Conservation (phyloP, 1,139 yeast species). For the Kurtzmaniella quercitrusa region DNA sequence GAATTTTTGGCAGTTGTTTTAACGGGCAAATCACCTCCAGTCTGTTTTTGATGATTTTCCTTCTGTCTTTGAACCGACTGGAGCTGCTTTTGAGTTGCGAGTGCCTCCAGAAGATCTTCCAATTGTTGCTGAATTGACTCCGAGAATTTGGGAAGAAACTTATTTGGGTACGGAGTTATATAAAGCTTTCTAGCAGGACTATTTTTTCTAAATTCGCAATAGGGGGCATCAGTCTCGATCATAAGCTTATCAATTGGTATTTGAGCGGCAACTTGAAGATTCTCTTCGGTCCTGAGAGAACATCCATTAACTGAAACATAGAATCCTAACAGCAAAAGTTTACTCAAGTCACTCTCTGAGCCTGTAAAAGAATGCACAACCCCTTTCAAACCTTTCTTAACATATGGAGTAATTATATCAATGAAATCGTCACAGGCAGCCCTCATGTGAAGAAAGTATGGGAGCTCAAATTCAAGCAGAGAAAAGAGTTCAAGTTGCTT, state of each 20-base stretch:
- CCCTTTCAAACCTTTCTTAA: slow-evolving; percentile 45
- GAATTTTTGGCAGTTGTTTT: slow-evolving; percentile 3
- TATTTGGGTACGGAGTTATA: slow-evolving; percentile 52
- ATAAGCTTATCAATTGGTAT: slow-evolving; percentile 69
- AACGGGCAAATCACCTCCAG: background rate
- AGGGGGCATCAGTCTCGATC: slow-evolving; percentile 96
- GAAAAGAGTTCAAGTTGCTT: slow-evolving; percentile 66
- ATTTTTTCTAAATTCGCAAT: slow-evolving; percentile 85
- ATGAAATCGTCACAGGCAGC: slow-evolving; percentile 82
- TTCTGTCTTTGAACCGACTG: slow-evolving; percentile 6
- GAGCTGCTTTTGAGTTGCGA: slow-evolving; percentile 3
- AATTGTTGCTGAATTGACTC: slow-evolving; percentile 12
- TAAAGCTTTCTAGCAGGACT: slow-evolving; percentile 71
- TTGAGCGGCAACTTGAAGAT: slow-evolving; percentile 56
- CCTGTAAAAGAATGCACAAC: slow-evolving; percentile 97
- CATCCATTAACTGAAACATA: slow-evolving; percentile 90
- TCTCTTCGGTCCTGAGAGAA: slow-evolving; percentile 75
- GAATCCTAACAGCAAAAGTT: slow-evolving; percentile 55
- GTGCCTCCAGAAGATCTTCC: slow-evolving; percentile 8
- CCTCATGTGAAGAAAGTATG: slow-evolving; percentile 87
- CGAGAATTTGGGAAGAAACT: slow-evolving; percentile 42
- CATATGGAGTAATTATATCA: slow-evolving; percentile 51
- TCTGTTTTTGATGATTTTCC: slow-evolving; percentile 2
- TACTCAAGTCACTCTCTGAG: slow-evolving; percentile 52
- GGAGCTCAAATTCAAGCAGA: slow-evolving; percentile 50